phyloP scores from a whole-genome alignment of 139 green algal genomes.

The Pseudopediastrum boryanum region DNA sequence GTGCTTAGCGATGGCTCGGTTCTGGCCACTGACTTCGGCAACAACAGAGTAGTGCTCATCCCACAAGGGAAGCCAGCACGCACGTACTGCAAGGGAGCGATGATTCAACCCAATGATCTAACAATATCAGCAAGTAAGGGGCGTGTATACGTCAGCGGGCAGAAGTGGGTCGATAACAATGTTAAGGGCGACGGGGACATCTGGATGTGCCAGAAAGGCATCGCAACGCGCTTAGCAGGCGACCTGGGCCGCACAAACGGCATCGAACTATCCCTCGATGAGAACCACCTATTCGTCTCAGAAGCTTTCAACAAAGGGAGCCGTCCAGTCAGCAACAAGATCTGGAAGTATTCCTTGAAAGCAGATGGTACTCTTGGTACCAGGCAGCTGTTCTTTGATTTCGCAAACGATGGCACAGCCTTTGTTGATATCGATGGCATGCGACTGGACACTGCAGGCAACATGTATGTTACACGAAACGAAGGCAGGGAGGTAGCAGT shows the following conservation, averaged over 20 bases:
- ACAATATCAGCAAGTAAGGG: neutral
- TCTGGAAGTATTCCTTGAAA: neutral
- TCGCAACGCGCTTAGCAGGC: neutral
- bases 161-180: neutral
- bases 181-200: neutral
- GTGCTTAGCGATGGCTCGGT: slow-evolving; percentile 3
- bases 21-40: neutral
- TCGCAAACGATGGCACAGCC: neutral
- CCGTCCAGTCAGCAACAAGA: neutral
- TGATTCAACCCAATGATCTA: neutral
- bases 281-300: neutral
- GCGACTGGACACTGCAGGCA: neutral
- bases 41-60: neutral
- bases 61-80: neutral
- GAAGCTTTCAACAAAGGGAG: slow-evolving; percentile 8
- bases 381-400: neutral
- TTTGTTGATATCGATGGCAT: neutral
- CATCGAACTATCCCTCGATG: neutral
- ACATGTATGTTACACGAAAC: slow-evolving; percentile 9
- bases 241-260: slow-evolving; percentile 9
- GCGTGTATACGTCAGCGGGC: neutral
- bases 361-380: neutral
- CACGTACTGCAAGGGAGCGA: slow-evolving; percentile 4
- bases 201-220: neutral
- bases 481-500: neutral